These are phyloP conservation scores for Termitomyces sp. DNA, from an alignment of 768 basidiomycete genomes.

Conservation along the genomic window DNA sequence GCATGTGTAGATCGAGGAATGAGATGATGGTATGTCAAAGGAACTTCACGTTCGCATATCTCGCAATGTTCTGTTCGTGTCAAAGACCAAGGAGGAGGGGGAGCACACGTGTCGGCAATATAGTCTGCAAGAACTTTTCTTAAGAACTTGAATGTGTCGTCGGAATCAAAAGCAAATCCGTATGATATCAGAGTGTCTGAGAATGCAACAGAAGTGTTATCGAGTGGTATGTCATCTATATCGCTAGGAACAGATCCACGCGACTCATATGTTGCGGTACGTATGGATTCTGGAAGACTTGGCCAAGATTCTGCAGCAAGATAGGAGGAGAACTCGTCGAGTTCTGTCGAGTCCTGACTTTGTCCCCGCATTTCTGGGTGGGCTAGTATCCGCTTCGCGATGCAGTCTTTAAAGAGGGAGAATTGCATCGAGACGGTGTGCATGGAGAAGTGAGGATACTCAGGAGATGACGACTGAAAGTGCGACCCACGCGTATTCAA, in stretches of 20 bases:
- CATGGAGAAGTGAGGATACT: background rate
- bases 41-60: slow-evolving; percentile 53
- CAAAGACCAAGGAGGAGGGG: slow-evolving; percentile 46
- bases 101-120: slow-evolving; percentile 38
- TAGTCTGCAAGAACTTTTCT: slow-evolving; percentile 36
- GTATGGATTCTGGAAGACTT: slow-evolving; percentile 30
- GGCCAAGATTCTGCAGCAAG: slow-evolving; percentile 48
- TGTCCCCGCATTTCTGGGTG: slow-evolving; percentile 16
- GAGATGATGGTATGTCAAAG: slow-evolving; percentile 58
- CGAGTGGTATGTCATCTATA: slow-evolving; percentile 31
- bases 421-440: slow-evolving; percentile 4
- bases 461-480: too few species aligned
- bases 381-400: slow-evolving; percentile 36
- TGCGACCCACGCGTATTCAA: background rate
- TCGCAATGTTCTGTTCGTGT: slow-evolving; percentile 53
- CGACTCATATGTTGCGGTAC: slow-evolving; percentile 33
- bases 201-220: slow-evolving; percentile 36
- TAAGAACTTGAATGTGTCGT: slow-evolving; percentile 36
- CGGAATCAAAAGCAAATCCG: slow-evolving; percentile 34
- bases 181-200: slow-evolving; percentile 49
- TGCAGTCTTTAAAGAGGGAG: slow-evolving; percentile 36
- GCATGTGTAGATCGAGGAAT: slow-evolving; percentile 50
- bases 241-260: slow-evolving; percentile 25
- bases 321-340: slow-evolving; percentile 52
- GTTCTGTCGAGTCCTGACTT: slow-evolving; percentile 20